phyloP scores from a whole-genome alignment of 208 protist species.

The Angomonas deanei region DNA sequence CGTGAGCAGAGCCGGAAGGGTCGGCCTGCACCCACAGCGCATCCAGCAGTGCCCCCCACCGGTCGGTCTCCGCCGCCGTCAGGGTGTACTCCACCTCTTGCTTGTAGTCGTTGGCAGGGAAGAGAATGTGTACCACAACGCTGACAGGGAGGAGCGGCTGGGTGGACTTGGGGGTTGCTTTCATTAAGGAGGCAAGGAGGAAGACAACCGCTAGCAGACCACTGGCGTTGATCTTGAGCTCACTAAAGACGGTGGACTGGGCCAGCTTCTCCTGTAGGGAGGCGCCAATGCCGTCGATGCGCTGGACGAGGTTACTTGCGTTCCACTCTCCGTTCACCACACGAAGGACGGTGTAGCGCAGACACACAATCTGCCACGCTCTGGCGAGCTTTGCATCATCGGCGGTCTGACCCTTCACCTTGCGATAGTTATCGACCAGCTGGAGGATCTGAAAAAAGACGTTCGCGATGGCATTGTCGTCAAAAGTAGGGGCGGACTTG shows the following conservation, averaged over 20 bases:
- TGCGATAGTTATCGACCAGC: conserved; percentile 2
- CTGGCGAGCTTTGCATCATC: conserved; percentile 13
- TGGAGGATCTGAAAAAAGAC: conserved; percentile 8
- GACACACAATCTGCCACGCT: conserved; percentile 19
- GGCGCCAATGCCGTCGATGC: conserved; percentile 14
- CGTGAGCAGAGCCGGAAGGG: conserved; percentile 29
- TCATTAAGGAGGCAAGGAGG: conserved; percentile 16
- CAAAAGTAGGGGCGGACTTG: not conserved
- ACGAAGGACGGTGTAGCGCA: conserved; percentile 30
- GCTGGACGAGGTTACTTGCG: conserved; percentile 3
- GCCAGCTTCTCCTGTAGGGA: conserved; percentile 12
- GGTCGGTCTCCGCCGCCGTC: conserved; percentile 29
- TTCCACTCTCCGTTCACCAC: conserved; percentile 23
- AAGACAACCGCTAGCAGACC: conserved; percentile 24
- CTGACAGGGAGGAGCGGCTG: conserved; percentile 17
- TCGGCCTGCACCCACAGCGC: conserved; percentile 74
- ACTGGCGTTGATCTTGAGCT: conserved; percentile 10
- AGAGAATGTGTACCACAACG: conserved; percentile 22
- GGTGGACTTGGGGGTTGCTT: not conserved
- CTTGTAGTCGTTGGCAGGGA: conserved; percentile 17
- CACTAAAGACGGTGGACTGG: not conserved
- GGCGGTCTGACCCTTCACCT: conserved; percentile 3
- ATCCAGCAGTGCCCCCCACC: conserved; percentile 59
- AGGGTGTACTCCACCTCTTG: conserved; percentile 20
- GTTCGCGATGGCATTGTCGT: not conserved